These are phyloP conservation scores for Teunomyces lycoperdinae DNA, from an alignment of 805 yeast species.

Conservation along the genomic window DNA sequence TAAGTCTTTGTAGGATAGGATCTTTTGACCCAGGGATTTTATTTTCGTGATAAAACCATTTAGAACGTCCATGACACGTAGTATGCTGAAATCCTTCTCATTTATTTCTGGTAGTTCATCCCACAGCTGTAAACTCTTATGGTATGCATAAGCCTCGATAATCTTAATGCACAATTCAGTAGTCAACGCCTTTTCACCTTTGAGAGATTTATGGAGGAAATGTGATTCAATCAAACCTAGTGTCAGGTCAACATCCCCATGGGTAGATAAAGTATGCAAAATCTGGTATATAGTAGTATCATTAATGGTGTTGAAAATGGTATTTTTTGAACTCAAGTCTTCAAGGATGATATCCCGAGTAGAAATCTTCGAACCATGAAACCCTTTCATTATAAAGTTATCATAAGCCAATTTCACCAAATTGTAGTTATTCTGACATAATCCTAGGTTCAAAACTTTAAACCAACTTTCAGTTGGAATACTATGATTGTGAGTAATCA, in stretches of 20 bases:
- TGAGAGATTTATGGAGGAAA: slow-evolving; percentile 27
- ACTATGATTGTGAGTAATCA: background rate
- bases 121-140: slow-evolving; percentile 7
- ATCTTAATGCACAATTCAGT: slow-evolving; percentile 32
- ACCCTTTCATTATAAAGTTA: slow-evolving; percentile 27
- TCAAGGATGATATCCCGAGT: slow-evolving; percentile 24
- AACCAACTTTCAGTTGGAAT: slow-evolving; percentile 19
- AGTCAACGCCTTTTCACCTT: slow-evolving; percentile 32
- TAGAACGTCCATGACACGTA: slow-evolving; percentile 30
- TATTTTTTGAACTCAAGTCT: slow-evolving; percentile 5
- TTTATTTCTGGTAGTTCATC: slow-evolving; percentile 6
- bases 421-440: slow-evolving; percentile 23
- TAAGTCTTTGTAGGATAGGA: slow-evolving; percentile 26
- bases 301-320: slow-evolving; percentile 16
- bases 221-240: slow-evolving; percentile 35
- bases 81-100: slow-evolving; percentile 23
- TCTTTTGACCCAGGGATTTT: slow-evolving; percentile 2
- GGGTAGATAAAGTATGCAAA: slow-evolving; percentile 27
- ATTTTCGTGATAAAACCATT: slow-evolving; percentile 21
- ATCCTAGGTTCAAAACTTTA: slow-evolving; percentile 19
- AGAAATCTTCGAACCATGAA: slow-evolving; percentile 16
- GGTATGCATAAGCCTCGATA: slow-evolving; percentile 35
- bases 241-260: slow-evolving; percentile 39
- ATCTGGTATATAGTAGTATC: slow-evolving; percentile 23
- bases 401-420: slow-evolving; percentile 28